Evolutionary conservation across 352 stramenopile genomes (phyloP).

Genomic region (Phytophthora capsici): DNA sequence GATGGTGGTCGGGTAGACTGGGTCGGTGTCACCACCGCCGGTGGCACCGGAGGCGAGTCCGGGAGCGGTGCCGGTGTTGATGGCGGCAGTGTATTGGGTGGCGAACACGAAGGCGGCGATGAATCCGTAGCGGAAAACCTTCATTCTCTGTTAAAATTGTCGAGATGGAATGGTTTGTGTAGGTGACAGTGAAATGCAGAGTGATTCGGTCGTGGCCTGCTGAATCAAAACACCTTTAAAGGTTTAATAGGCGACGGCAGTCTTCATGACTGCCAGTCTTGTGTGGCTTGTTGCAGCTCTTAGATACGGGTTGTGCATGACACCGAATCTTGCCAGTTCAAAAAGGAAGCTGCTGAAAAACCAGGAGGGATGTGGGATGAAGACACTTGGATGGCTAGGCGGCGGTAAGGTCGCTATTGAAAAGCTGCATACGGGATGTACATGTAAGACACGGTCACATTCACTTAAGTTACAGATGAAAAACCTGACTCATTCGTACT

Average conservation of each 20-base stretch:
- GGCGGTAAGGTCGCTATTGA: conserved; percentile 1
- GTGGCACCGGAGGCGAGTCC: conserved; percentile 27
- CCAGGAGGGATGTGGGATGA: conserved; percentile 8
- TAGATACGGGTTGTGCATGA: too few species aligned
- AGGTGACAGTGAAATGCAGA: conserved; percentile 5
- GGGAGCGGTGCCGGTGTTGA: conserved; percentile 24
- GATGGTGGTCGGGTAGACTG: conserved; percentile 35
- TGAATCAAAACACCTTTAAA: too few species aligned
- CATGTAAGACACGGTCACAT: too few species aligned
- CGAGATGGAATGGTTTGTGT: background rate
- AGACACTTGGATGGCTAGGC: background rate
- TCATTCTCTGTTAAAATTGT: background rate
- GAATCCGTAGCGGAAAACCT: background rate
- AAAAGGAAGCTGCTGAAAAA: conserved; percentile 1
- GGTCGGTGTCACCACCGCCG: conserved; percentile 22
- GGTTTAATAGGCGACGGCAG: too few species aligned
- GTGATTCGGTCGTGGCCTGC: background rate
- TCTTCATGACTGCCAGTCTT: too few species aligned
- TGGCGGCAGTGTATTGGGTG: background rate
- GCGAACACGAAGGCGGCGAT: background rate
- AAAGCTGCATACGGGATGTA: background rate
- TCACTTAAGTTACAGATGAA: too few species aligned
- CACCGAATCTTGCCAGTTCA: too few species aligned
- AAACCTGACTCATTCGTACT: too few species aligned
- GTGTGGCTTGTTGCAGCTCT: too few species aligned